Evolutionary conservation across 2,329 filamentous ascomycete species (phyloP), one percentile per base, ranked within the genome.

Genomic region (Fusarium burgessii): DNA sequence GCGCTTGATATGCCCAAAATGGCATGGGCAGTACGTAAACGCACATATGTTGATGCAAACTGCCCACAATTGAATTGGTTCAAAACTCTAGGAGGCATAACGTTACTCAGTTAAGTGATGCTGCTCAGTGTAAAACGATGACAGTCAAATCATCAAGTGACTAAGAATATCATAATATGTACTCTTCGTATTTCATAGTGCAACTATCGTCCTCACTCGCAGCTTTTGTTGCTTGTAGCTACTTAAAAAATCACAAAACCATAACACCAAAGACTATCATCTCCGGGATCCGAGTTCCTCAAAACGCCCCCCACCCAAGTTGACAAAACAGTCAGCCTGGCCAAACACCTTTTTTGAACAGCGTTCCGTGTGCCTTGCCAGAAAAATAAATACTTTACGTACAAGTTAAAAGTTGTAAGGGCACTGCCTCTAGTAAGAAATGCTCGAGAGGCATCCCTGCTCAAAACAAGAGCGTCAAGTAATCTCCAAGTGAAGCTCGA

Each of bases 271-370:
- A 73, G 68, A 73, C 71, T 54, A 71, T 70, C 73, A 68, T 73
- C 68, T 68, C 70, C 75, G 61, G 54, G 60, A 70, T 70, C 77
- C 68, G 54, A 60, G 58, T 73, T 64, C 66, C 66, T 62, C 61
- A 71, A 77, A 67, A 77, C 75, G 76, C 74, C 77, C 61, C 63
- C 68, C 68, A 76, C 47, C 47, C 20, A 51, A 75, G 70, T 67
- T 65, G 75, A 38, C 29, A 76, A 69, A 70, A 61, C 70, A 66
- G 52, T 69, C 64, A 62, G 66, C 77, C 75, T 77, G 72, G 70
- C 70, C 81, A 80, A 82, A 81, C 82, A 84, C 77, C 79, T 84
- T 85, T 29, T 75, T 85, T 84, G 73, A 77, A 78, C 80, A 84
- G 80, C 68, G 68, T 84, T 68, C 73, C 74, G 69, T 74, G 59